A percentile compares a stretch with the other conserved stretches of the same genome.
These are phyloP conservation scores for Hippophae gyantsensis DNA, from an alignment of 306 rosid genomes.

Conservation along the genomic window DNA sequence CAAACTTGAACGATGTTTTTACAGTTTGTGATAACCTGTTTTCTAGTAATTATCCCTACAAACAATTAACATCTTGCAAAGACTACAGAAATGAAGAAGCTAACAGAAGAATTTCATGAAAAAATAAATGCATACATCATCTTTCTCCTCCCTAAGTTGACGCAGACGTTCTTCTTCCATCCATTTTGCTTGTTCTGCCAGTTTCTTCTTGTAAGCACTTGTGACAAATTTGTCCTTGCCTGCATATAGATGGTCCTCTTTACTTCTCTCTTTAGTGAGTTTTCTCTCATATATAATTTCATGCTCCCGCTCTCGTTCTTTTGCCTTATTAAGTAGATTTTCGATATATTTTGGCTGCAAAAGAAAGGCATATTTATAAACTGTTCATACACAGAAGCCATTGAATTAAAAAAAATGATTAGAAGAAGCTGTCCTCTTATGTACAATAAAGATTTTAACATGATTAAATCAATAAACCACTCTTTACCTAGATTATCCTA, in stretches of 20 bases:
- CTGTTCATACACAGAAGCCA: too few species aligned
- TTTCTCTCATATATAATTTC: constrained; percentile 76
- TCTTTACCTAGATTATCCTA: too few species aligned
- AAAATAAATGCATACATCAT: constrained; percentile 48
- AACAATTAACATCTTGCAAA: not conserved
- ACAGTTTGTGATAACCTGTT: too few species aligned
- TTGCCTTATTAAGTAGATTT: constrained; percentile 46
- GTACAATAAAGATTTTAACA: too few species aligned
- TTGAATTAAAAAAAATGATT: too few species aligned
- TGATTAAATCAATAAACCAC: too few species aligned
- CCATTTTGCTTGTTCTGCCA: constrained; percentile 66
- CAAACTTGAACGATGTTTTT: too few species aligned
- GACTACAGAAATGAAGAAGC: not conserved
- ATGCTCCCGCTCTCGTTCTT: constrained; percentile 54
- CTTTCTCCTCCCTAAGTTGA: constrained; percentile 67
- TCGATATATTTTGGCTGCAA: constrained; percentile 73
- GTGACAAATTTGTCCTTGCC: constrained; percentile 82
- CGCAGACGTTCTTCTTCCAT: constrained; percentile 68
- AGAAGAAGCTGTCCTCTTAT: too few species aligned
- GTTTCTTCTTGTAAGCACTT: constrained; percentile 74
- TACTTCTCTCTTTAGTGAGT: constrained; percentile 73
- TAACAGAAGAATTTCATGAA: not conserved
- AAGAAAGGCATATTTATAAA: constrained; percentile 4
- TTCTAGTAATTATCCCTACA: too few species aligned
- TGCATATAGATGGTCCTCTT: constrained; percentile 74